Evolutionary conservation across 179 eudicot species (phyloP).

Genomic region (Carnegiea gigantea): DNA sequence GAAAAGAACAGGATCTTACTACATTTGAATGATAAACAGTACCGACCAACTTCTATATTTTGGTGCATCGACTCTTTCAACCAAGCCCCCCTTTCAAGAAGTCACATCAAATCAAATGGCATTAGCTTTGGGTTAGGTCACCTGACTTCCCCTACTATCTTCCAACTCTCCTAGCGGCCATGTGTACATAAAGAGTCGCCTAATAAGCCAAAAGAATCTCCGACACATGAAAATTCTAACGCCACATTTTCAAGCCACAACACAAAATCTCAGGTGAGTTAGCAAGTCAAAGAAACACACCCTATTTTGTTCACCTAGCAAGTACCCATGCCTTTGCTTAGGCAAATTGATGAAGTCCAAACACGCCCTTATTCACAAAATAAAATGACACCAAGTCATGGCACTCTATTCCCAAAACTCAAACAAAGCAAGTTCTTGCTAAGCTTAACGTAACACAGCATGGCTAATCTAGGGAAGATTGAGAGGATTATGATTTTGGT

Average conservation of each 20-base stretch:
- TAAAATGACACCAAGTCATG: background rate
- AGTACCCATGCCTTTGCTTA: slow-evolving; percentile 8
- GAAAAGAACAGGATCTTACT: too few relatives aligned
- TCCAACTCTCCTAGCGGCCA: slow-evolving; percentile 8
- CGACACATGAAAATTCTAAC: background rate
- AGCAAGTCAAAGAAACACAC: slow-evolving; percentile 9
- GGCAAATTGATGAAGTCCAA: background rate
- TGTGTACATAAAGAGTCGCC: slow-evolving; percentile 10
- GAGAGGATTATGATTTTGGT: background rate
- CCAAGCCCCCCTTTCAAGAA: background rate
- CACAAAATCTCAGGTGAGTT: background rate
- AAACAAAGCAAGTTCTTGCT: background rate
- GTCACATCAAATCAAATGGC: background rate
- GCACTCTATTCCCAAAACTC: background rate
- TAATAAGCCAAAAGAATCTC: background rate
- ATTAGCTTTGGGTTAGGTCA: slow-evolving; percentile 26
- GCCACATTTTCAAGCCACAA: slow-evolving; percentile 12
- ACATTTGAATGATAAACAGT: too few relatives aligned
- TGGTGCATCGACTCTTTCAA: background rate
- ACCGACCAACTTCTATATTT: background rate
- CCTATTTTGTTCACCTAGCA: slow-evolving; percentile 27
- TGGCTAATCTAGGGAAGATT: slow-evolving; percentile 2
- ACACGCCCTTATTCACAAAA: slow-evolving; percentile 5
- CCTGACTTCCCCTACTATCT: slow-evolving; percentile 15
- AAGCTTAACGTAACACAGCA: background rate